Base-by-base conservation (phyloP, 495 filamentous ascomycete species). In the Annulohypoxylon stygium region DNA sequence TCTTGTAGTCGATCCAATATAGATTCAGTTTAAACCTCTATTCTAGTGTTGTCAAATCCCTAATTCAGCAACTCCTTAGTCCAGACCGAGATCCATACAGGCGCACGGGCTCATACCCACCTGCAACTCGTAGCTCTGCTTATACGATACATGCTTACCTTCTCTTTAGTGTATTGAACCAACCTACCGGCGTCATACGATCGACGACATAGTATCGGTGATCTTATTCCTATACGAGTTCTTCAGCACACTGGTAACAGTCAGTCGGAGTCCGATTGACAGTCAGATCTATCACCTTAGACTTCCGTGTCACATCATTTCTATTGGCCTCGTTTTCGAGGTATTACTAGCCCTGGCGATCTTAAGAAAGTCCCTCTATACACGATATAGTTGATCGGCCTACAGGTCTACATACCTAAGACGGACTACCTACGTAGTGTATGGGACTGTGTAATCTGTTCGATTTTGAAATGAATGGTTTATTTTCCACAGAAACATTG, bases 81-180 rank as follows among this genome's bases (percentile, higher is more conserved):
- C 51, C 26, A 55, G 51, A 55, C 48, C 23, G 6, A 51, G 20
- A 23, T 26, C 20, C 18, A 26, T 26, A 20, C 43, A 47, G 4
- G 4, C 4, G 4, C 12, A 3, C 25, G 25, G 7, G 48, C 20
- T 26, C 3, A 6, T 25, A 50, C 33, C n/a, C 25, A 16, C 51
- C 11, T 34, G 26, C 12, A 55, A 6, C 26, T 12, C 5, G 14
- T 16, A 34, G 10, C 51, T 34, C 10, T 34, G 51, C 51, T n/a
- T 55, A 55, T 55, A 55, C 51, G 26, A 34, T 14, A 14, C 48
- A 50, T 23, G 30, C 30, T 30, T 30, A 50, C 47, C 20, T 8
- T 23, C 16, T 8, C 25, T 14, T 51, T 26, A 3, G 20, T 26
- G 8, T 2, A 20, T 6, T 50, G 0, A 20, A 20, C 47, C 20